These are phyloP conservation scores for Cyclotella cryptica DNA, from an alignment of 108 stramenopile genomes.

Conservation along the genomic window DNA sequence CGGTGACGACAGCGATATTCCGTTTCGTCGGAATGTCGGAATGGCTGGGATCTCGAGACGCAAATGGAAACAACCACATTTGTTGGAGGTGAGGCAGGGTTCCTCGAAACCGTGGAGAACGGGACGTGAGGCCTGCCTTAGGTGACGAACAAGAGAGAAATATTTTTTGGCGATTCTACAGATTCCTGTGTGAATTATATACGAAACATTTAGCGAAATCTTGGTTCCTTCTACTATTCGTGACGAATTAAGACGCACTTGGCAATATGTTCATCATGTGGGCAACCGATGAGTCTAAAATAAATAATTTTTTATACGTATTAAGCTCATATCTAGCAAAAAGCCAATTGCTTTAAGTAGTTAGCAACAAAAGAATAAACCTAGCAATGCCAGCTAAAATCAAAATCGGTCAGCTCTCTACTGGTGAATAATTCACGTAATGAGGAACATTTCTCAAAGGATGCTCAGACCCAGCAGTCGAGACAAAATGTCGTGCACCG, in stretches of 20 bases:
- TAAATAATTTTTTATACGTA: no score
- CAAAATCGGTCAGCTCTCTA: slow-evolving; percentile 17
- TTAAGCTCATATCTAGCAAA: no score
- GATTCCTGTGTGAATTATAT: no score
- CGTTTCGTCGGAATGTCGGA: neutral
- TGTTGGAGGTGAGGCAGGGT: neutral
- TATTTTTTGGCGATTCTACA: no score
- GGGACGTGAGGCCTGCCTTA: no score
- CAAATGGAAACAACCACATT: neutral
- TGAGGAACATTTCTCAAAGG: slow-evolving; percentile 9
- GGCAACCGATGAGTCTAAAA: no score
- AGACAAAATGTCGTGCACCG: slow-evolving; percentile 21
- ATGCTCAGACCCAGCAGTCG: slow-evolving; percentile 11
- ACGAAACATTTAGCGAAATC: no score
- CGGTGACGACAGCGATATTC: neutral
- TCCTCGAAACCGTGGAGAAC: neutral
- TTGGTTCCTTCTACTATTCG: no score
- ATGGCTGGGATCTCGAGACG: neutral
- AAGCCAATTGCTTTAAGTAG: neutral
- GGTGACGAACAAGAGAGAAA: no score
- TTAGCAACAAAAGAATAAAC: neutral
- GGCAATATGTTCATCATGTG: no score
- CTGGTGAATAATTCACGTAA: slow-evolving; percentile 25
- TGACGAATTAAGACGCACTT: no score
- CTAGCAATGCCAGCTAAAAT: neutral